Evolutionary conservation across 768 basidiomycete genomes (phyloP), one percentile per base, ranked within the genome.

Genomic region (Naematelia encephala): DNA sequence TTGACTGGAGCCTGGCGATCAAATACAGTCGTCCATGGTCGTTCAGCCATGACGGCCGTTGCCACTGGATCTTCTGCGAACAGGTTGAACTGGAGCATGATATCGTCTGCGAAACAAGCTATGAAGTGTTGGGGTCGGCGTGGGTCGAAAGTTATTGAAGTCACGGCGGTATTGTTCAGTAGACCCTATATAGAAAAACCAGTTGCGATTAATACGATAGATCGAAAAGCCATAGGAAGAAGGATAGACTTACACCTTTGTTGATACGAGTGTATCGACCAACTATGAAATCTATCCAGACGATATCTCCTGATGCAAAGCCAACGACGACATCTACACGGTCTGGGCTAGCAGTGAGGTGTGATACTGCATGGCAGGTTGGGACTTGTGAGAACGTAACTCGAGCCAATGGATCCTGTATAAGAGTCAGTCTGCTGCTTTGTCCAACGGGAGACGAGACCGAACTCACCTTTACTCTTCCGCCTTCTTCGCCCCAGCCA

Each of bases 311-410:
- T 0, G 92, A 89, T 61, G 81, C 83, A 73, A 96, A 97, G 4
- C 94, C 96, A 68, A 97, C 87, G 59, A 97, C 83, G 4, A 96
- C 81, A 68, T 97, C 93, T 29, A 97, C 78, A 45, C 85, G 84
- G 43, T 91, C 87, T 11, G 87, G 79, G 2, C 85, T 86, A 5
- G 89, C 85, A 1, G 93, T 96, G 1, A 83, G 76, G 4, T 81
- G 75, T 66, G 96, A 94, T 27, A 94, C 85, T 69, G 91, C 87
- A 74, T 94, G 90, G 73, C 91, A 93, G 1, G 93, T 96, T 3
- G 91, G 91, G 67, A 87, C 83, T 13, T 87, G 84, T 47, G 88
- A 85, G 78, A 97, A 97, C 19, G 86, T 86, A 55, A 97, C 85
- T 57, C 87, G 83, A 42, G 87, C 84, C 25, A 96, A 81, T 25